Percentiles rank a stretch among this genome's conserved stretches.
Conservation (phyloP, 257 asterid genomes). For the Scutellaria minor region DNA sequence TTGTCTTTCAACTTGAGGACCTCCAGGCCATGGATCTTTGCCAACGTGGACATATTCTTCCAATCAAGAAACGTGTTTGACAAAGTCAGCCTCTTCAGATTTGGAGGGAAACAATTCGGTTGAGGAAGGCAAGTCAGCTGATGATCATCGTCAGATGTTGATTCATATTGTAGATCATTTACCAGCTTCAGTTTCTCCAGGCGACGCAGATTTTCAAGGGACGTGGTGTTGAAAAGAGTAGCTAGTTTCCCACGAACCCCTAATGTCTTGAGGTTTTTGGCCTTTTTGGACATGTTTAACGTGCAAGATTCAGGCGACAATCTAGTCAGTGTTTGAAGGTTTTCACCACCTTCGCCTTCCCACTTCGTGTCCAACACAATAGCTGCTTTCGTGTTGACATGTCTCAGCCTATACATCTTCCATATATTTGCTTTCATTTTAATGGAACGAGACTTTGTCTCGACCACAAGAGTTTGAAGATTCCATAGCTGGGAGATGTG, state of each 20-base stretch:
- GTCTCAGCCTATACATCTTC: slow-evolving; percentile 49
- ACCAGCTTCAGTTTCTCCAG: slow-evolving; percentile 52
- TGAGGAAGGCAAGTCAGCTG: slow-evolving; percentile 33
- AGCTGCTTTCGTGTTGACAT: slow-evolving; percentile 48
- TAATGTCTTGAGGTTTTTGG: slow-evolving; percentile 39
- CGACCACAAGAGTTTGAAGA: slow-evolving; percentile 47
- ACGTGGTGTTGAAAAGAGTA: neutral
- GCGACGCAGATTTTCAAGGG: slow-evolving; percentile 18
- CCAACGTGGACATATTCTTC: slow-evolving; percentile 43
- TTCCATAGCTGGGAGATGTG: slow-evolving; percentile 45
- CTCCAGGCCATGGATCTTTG: slow-evolving; percentile 38
- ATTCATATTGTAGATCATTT: slow-evolving; percentile 27
- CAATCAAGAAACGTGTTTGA: slow-evolving; percentile 44
- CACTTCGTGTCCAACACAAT: slow-evolving; percentile 23
- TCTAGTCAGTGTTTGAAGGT: slow-evolving; percentile 46
- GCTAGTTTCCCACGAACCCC: slow-evolving; percentile 44
- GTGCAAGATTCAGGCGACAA: slow-evolving; percentile 48
- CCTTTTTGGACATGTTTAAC: slow-evolving; percentile 22
- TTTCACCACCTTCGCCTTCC: slow-evolving; percentile 15
- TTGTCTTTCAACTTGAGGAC: slow-evolving; percentile 53
- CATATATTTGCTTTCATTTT: slow-evolving; percentile 43
- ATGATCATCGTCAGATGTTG: slow-evolving; percentile 6
- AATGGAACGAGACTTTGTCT: slow-evolving; percentile 33
- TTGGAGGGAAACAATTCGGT: slow-evolving; percentile 36
- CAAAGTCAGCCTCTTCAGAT: slow-evolving; percentile 41